Evolutionary conservation across 2,329 filamentous ascomycete species (phyloP).

Genomic region (Xylariaceae sp.): DNA sequence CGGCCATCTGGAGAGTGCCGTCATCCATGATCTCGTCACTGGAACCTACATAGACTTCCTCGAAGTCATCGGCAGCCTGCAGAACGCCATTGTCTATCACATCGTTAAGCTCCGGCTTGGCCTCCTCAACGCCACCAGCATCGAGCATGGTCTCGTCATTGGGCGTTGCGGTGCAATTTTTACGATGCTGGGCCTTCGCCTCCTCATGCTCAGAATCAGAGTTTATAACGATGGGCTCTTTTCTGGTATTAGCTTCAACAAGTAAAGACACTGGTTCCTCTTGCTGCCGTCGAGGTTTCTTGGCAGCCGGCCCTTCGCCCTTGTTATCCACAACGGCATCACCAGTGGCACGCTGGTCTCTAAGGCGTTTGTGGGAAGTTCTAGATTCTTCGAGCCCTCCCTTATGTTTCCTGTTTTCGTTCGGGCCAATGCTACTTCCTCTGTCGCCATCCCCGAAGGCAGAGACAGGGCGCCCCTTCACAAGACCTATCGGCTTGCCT

Average conservation of each 20-base stretch:
- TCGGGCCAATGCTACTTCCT: no score
- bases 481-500: constrained; percentile 46
- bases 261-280: not conserved
- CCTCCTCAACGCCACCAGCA: no score
- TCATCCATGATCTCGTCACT: not conserved
- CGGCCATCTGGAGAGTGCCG: not conserved
- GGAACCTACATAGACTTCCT: not conserved
- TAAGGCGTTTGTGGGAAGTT: not conserved
- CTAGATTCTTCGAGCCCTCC: not conserved
- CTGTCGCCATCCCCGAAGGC: not conserved
- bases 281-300: not conserved
- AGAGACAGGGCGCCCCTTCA: not conserved
- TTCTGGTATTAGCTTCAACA: not conserved
- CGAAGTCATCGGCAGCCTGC: not conserved
- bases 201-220: not conserved
- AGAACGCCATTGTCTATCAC: not conserved
- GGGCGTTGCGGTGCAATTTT: not conserved
- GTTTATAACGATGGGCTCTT: not conserved
- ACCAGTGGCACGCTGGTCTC: not conserved
- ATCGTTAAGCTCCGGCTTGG: not conserved
- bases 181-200: no score
- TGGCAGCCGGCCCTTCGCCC: not conserved
- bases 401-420: not conserved
- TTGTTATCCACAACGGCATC: not conserved
- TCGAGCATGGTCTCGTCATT: not conserved